Base-by-base conservation (phyloP, 306 rosid genomes). In the Quercus ilex region DNA sequence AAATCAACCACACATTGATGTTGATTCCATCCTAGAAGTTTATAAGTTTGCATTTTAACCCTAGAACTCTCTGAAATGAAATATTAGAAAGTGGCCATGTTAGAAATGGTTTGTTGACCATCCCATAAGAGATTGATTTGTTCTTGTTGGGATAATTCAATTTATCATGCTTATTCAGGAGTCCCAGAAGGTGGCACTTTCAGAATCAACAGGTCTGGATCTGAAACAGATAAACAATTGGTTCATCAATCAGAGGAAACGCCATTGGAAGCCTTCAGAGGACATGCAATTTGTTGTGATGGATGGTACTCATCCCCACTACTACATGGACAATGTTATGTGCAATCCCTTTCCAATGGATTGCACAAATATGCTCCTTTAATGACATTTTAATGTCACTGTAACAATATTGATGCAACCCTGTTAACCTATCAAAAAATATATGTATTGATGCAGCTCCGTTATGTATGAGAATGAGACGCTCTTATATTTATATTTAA, bases 251-350 rank as follows among this genome's bases (percentile, higher is more conserved):
- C 91, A 83, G 76, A 81, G 89, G 51, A 88, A 88, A 71, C 84
- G 89, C 77, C 91, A 88, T 58, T 88, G 89, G 91, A 88, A 86
- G 78, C 89, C 89, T 20, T 74, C 89, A 0, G 88, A 83, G 72
- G 86, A 84, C 25, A 74, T 81, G 90, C 88, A 84, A 35, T 84
- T 74, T 52, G 84, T 78, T 7, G 74, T 84, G 82, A 69, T 83
- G 86, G 91, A 88, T 35, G 72, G 86, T 1, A 38, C 64, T 62
- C 83, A 64, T 65, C 80, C 85, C 43, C 83, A 83, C 41, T 69
- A 77, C 82, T 80, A 76, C 68, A 73, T 83, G 85, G 89, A 86
- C 76, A 75, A 59, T 56, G 53, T 74, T 17, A 77, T 83, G 52
- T 83, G 75, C 81, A 88, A 75, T 46, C 81, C 89, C 10, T 77